Evolutionary conservation across 164 flowering plant species (phyloP).

Genomic region (Protea cynaroides): DNA sequence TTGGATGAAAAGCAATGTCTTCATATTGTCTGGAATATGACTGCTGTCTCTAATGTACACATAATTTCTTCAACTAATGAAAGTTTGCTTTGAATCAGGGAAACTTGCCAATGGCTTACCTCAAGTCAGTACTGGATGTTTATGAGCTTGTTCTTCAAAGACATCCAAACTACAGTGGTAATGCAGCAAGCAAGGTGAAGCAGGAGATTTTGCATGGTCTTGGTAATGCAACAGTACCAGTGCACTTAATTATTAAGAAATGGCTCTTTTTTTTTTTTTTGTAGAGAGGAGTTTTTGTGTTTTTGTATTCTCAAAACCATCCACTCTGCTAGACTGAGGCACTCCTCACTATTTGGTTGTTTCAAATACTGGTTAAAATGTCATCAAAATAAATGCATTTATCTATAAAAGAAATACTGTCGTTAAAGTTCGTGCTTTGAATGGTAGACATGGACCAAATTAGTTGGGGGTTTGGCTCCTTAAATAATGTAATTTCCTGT

Average conservation of each 20-base stretch:
- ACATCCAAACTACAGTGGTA: slow-evolving; percentile 32
- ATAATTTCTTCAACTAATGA: neutral
- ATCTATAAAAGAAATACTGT: no score
- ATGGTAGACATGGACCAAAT: neutral
- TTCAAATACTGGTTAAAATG: neutral
- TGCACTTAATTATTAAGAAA: neutral
- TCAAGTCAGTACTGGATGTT: slow-evolving; percentile 71
- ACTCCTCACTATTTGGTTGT: neutral
- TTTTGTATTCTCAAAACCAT: no score
- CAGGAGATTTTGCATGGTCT: slow-evolving; percentile 87
- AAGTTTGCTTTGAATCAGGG: slow-evolving; percentile 50
- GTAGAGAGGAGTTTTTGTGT: no score
- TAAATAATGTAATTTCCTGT: neutral
- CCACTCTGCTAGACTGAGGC: no score
- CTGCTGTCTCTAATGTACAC: neutral
- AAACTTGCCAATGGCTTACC: slow-evolving; percentile 70
- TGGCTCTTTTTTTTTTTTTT: neutral
- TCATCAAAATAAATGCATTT: no score
- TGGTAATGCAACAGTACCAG: slow-evolving; percentile 41
- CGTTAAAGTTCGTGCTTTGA: no score
- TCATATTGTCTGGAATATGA: no score
- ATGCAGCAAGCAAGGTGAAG: slow-evolving; percentile 65
- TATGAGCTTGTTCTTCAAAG: slow-evolving; percentile 68
- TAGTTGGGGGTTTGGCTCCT: neutral
- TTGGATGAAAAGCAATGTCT: no score